These are phyloP conservation scores for Abortiporus biennis DNA, from an alignment of 1,284 basidiomycete genomes.

Conservation along the genomic window DNA sequence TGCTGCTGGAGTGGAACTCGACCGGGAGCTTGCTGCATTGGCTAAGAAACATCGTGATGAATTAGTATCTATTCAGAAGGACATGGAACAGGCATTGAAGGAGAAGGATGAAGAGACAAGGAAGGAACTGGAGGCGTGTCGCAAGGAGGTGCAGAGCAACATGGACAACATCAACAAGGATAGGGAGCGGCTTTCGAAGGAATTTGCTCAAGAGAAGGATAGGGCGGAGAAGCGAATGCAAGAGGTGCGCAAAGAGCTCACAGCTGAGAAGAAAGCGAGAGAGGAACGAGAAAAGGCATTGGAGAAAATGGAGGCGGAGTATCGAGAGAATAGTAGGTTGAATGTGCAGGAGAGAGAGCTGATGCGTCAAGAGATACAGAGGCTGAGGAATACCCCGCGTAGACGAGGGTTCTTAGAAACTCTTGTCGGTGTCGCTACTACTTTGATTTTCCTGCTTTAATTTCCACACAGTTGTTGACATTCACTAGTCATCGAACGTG, in stretches of 20 bases:
- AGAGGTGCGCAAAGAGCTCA: not conserved
- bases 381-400: too few relatives aligned
- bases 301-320: not conserved
- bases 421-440: too few relatives aligned
- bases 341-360: too few relatives aligned
- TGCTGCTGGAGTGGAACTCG: slow-evolving; percentile 9
- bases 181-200: not conserved
- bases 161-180: not conserved
- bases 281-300: slow-evolving; percentile 1
- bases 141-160: not conserved
- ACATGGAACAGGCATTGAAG: slow-evolving; percentile 2
- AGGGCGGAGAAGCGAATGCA: not conserved
- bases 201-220: not conserved
- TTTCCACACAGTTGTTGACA: too few relatives aligned
- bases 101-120: not conserved
- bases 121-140: slow-evolving; percentile 3
- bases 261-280: slow-evolving; percentile 3
- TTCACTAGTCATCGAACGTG: too few relatives aligned
- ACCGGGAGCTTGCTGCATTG: slow-evolving; percentile 1
- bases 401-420: too few relatives aligned
- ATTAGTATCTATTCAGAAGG: slow-evolving; percentile 3
- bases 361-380: too few relatives aligned
- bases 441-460: too few relatives aligned
- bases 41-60: slow-evolving; percentile 5
- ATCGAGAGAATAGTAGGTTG: too few relatives aligned